Evolutionary conservation across 148 eudicot species (phyloP), one percentile per base, ranked within the genome.

Genomic region (Drosera capensis): DNA sequence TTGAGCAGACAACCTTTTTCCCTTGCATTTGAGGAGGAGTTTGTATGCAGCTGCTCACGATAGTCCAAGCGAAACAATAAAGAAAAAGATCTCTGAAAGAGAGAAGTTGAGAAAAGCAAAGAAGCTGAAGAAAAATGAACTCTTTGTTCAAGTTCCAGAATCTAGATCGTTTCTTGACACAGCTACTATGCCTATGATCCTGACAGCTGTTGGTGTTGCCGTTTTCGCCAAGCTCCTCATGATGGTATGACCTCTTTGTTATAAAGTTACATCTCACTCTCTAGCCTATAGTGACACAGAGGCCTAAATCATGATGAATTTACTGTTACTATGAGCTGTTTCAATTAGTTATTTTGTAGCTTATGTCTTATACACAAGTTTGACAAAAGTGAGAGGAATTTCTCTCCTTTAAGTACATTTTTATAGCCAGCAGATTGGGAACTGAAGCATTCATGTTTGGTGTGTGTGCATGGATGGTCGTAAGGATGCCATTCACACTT

Each of bases 81-180:
- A 72, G 77, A 79, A 40, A 49, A 79, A 54, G 45, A 40, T 87
- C 50, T 65, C 71, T 40, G 72, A 72, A 48, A 11, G 74, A 16
- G 83, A 74, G 68, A 74, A 57, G 56, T 57, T 30, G 62, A 72
- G 73, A 67, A 83, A 65, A 64, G 60, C 49, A 15, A 67, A 40
- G 43, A 64, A 64, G 28, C 68, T 61, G 3, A 72, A 66, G 48
- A 82, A 77, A 62, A 60, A 66, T 21, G 68, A 75, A 25, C 24
- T 80, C 45, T 75, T 74, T 67, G 96, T 87, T 2, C 68, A 82
- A 57, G 79, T 73, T 48, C 94, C 82, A 2, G 96, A 82, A 56
- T 68, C 96, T 19, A 22, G 3, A 49, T 26, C 77, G 7, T 87
- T 36, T 43, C 75, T 79, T 14, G 96, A 87, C 55, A 87, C 96